Base-by-base conservation (phyloP, 495 filamentous ascomycete species). In the Lepidopterella palustris region DNA sequence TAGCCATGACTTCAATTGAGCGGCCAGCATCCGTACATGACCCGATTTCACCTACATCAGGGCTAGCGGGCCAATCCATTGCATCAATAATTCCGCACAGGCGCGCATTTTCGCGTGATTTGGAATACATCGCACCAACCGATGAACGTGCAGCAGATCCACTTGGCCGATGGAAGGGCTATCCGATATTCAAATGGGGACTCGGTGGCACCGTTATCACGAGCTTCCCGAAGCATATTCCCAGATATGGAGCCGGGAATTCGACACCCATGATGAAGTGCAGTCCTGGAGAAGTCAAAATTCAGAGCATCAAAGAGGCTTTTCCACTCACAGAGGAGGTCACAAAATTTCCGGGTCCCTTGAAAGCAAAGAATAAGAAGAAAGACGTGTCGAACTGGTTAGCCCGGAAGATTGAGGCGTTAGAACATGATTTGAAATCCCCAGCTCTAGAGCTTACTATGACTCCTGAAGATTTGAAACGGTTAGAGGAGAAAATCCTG, bases 311-410 rank as follows among this genome's bases (percentile, higher is more conserved):
- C 55, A 91, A 83, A 69, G 81, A 90, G 42, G 77, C 86, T 53
- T 70, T 87, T 32, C 84, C 87, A 6, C 67, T 90, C 10, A 74
- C 81, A 39, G 89, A 92, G 47, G 79, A 80, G 6, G 76, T 93
- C 53, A 80, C 83, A 13, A 87, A 83, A 61, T 96, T 97, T 68
- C 95, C 95, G 1, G 95, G 95, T 0, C 92, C 95, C 18, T 75
- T 97, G 9, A 90, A 84, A 75, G 77, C 82, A 29, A 97, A 97
- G 68, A 83, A 84, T 0, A 97, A 92, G 79, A 99, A 97, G 77
- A 97, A 97, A 74, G 95, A 99, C 56, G 80, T 88, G 3, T 55
- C 92, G 35, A 72, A 85, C 4, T 99, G 95, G 93, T 76, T 99
- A 29, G 83, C 75, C 2, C 77, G 79, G 62, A 87, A 84, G 40